Conservation (phyloP, 2,329 filamentous ascomycete genomes). For the Trichophyton benhamiae region DNA sequence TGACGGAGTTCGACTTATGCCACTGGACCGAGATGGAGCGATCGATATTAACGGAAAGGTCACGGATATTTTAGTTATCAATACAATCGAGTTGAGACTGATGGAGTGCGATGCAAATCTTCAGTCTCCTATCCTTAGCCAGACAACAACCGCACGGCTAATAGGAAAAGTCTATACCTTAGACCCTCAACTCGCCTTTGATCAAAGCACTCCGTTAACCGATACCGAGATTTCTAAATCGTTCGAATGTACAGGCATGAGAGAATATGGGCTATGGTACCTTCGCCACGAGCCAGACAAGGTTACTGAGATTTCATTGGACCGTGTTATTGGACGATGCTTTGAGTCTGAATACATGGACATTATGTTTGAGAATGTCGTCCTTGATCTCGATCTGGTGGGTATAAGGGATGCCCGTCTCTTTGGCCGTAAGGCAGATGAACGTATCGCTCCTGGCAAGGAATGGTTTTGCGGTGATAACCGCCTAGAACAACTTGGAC, state of each 20-base stretch:
- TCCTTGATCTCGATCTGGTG: conserved; percentile 35
- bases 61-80: conserved; percentile 43
- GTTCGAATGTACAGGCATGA: conserved; percentile 31
- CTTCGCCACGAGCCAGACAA: conserved; percentile 32
- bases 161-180: conserved; percentile 39
- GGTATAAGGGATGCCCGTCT: conserved; percentile 36
- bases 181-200: conserved; percentile 19
- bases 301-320: conserved; percentile 37
- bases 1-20: conserved; percentile 43
- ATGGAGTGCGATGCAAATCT: conserved; percentile 37
- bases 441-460: conserved; percentile 35
- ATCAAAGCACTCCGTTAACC: conserved; percentile 18
- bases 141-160: conserved; percentile 37
- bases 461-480: conserved; percentile 48
- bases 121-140: conserved; percentile 35
- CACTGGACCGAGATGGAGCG: conserved; percentile 19
- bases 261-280: conserved; percentile 43
- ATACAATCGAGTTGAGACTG: conserved; percentile 41
- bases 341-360: conserved; percentile 41
- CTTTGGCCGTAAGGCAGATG: conserved; percentile 37
- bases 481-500: conserved; percentile 43
- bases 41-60: conserved; percentile 19
- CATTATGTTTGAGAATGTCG: conserved; percentile 31
- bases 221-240: conserved; percentile 23
- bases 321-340: conserved; percentile 43